These are phyloP conservation scores for Dryas drummondii DNA, from an alignment of 306 rosid genomes.

Conservation along the genomic window DNA sequence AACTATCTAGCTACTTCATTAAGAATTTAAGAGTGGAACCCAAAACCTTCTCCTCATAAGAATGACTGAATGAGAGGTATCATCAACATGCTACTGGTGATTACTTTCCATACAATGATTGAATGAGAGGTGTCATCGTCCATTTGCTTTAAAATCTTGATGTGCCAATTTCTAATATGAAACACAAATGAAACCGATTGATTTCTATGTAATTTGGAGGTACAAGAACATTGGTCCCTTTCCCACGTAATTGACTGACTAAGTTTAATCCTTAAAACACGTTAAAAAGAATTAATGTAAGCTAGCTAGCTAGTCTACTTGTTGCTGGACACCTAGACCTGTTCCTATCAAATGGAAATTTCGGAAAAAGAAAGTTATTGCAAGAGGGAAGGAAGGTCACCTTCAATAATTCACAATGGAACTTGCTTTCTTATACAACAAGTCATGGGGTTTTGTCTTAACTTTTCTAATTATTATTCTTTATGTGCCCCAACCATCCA, in stretches of 20 bases:
- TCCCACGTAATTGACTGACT: conserved; percentile 9
- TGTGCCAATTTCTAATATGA: not conserved
- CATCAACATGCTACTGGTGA: not conserved
- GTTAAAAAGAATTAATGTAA: not conserved
- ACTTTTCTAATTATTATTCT: not conserved
- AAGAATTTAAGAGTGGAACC: not conserved
- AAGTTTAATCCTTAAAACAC: conserved; percentile 15
- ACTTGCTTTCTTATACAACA: conserved; percentile 7
- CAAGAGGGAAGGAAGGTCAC: conserved; percentile 47
- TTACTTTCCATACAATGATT: not conserved
- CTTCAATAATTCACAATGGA: not conserved
- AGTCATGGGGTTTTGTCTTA: conserved; percentile 10
- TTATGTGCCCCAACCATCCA: not conserved
- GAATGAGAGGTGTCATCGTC: no score
- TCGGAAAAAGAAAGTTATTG: conserved; percentile 15
- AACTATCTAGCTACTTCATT: not conserved
- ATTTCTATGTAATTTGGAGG: not conserved
- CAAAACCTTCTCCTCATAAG: not conserved
- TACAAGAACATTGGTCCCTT: not conserved
- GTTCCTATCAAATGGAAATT: no score
- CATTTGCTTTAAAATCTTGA: no score
- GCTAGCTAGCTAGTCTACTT: not conserved
- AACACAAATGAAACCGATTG: not conserved
- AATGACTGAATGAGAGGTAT: not conserved
- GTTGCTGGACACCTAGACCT: not conserved